phyloP scores from a whole-genome alignment of 495 filamentous ascomycete species.

The Neurospora sublineolata region DNA sequence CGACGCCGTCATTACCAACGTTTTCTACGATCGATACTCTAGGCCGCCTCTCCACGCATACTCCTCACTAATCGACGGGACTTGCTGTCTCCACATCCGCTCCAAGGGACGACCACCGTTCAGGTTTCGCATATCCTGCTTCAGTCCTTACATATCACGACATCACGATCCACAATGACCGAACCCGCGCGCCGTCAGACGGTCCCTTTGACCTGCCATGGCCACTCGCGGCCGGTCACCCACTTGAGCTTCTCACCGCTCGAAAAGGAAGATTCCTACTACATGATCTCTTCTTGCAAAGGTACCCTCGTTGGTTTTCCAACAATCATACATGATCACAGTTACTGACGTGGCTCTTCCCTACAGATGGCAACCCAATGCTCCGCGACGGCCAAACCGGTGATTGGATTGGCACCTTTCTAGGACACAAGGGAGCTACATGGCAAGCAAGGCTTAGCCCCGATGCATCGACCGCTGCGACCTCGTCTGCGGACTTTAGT shows the following conservation, averaged over 20 bases:
- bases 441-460: conserved; percentile 88
- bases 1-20: not conserved
- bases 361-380: conserved; percentile 89
- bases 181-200: conserved; percentile 39
- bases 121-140: not conserved
- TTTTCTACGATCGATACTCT: not conserved
- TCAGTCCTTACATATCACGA: not conserved
- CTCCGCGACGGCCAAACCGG: conserved; percentile 92
- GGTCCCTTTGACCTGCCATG: conserved; percentile 92
- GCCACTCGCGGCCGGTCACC: conserved; percentile 89
- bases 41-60: not conserved
- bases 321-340: not conserved
- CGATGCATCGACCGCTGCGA: conserved; percentile 80
- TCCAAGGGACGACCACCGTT: not conserved
- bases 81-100: not conserved
- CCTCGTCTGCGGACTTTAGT: conserved; percentile 90
- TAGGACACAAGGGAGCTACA: conserved; percentile 95
- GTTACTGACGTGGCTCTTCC: conserved; percentile 3
- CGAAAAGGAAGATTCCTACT: conserved; percentile 73
- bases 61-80: not conserved
- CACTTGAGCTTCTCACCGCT: conserved; percentile 89
- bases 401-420: conserved; percentile 97
- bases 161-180: conserved; percentile 25
- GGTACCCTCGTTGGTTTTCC: conserved; percentile 35
- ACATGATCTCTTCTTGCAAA: conserved; percentile 96